Conservation (phyloP, 73 alveolate genomes). For the Paramecium primaurelia region DNA sequence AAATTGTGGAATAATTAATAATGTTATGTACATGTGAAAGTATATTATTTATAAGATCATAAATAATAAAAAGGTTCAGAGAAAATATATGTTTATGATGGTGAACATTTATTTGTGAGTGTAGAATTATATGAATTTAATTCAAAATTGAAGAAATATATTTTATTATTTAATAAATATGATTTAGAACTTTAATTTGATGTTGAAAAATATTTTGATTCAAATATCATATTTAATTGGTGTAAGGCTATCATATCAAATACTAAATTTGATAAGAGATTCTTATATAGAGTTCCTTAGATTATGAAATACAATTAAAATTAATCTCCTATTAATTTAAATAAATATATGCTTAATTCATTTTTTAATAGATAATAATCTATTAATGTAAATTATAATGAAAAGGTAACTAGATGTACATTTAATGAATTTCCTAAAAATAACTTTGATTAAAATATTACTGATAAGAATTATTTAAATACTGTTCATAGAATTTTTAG, state of each 20-base stretch:
- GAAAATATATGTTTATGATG: not conserved
- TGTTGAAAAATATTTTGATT: not conserved
- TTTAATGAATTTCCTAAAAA: not conserved
- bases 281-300: not conserved
- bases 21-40: slow-evolving; percentile 42
- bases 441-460: not conserved
- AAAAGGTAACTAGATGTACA: not conserved
- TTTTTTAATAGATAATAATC: not conserved
- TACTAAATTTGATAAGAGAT: slow-evolving; percentile 24
- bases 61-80: not conserved
- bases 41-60: not conserved
- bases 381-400: not conserved
- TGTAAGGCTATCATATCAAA: not conserved
- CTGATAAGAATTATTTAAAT: not conserved
- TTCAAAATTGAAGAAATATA: slow-evolving; percentile 7
- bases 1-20: not conserved
- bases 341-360: not conserved
- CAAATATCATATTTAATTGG: not conserved
- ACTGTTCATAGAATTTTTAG: slow-evolving; percentile 8
- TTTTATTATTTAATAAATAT: not conserved
- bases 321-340: not conserved
- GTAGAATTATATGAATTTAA: not conserved
- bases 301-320: not conserved
- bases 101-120: slow-evolving; percentile 11
- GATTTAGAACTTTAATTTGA: not conserved